These are phyloP conservation scores for Tephrocybe rancida DNA, from an alignment of 768 basidiomycete species.

Conservation along the genomic window DNA sequence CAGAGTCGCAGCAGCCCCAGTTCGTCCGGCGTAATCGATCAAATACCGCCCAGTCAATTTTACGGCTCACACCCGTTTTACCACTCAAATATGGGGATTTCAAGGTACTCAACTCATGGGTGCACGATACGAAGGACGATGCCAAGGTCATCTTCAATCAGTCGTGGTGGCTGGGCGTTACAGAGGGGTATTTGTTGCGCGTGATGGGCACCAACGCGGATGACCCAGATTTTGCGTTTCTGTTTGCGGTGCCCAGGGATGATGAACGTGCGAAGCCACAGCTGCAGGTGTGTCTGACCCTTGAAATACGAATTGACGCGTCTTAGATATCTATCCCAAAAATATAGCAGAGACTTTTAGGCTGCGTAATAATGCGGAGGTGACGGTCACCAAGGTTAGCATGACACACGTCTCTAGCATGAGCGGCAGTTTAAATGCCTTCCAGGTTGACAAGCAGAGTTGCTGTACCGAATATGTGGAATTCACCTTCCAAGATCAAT, in stretches of 20 bases:
- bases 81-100: slow-evolving; percentile 65
- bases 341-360: slow-evolving; percentile 70
- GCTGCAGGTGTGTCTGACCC: slow-evolving; percentile 52
- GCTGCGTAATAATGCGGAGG: slow-evolving; percentile 72
- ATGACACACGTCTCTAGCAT: not conserved
- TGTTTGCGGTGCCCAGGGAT: slow-evolving; percentile 71
- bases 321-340: slow-evolving; percentile 74
- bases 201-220: slow-evolving; percentile 47
- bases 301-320: not conserved
- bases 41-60: slow-evolving; percentile 72
- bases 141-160: slow-evolving; percentile 66
- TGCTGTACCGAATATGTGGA: slow-evolving; percentile 82
- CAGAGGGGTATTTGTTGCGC: slow-evolving; percentile 73
- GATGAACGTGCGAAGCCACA: slow-evolving; percentile 62
- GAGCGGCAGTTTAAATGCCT: slow-evolving; percentile 12
- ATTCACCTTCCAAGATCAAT: slow-evolving; percentile 92
- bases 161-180: slow-evolving; percentile 75
- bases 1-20: slow-evolving; percentile 61
- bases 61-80: slow-evolving; percentile 42
- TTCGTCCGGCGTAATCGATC: slow-evolving; percentile 63
- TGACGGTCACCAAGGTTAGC: slow-evolving; percentile 68
- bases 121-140: slow-evolving; percentile 64
- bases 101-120: slow-evolving; percentile 70
- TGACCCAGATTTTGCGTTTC: slow-evolving; percentile 42
- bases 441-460: slow-evolving; percentile 65